These are phyloP conservation scores for Monosporozyma aquatica DNA, from an alignment of 805 yeast species.

Conservation along the genomic window DNA sequence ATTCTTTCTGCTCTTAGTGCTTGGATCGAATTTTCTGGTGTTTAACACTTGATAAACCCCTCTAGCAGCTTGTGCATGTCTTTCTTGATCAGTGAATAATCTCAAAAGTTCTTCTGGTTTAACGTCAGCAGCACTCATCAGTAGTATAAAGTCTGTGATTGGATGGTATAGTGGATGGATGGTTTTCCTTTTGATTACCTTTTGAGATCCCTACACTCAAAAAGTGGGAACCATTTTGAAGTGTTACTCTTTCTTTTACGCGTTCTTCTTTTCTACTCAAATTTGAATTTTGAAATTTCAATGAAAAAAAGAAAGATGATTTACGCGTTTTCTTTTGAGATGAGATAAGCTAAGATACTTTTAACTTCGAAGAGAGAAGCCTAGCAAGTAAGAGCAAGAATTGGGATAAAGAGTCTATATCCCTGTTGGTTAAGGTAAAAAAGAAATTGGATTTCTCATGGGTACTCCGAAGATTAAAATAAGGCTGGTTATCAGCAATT, in stretches of 20 bases:
- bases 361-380: no score
- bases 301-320: background rate
- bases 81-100: constrained; percentile 24
- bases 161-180: background rate
- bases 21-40: constrained; percentile 26
- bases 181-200: background rate
- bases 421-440: no score
- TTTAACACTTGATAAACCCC: constrained; percentile 29
- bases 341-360: no score
- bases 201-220: no score
- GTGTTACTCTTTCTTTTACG: constrained; percentile 3
- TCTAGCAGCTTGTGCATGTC: constrained; percentile 25
- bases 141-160: constrained; percentile 11
- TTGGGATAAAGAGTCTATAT: no score
- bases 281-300: background rate
- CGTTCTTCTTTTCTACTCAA: no score
- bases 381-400: no score
- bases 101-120: constrained; percentile 22
- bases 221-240: no score
- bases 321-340: no score
- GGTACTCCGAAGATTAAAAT: background rate
- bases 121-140: constrained; percentile 9
- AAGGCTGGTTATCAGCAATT: background rate
- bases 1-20: constrained; percentile 22
- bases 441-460: background rate